These are phyloP conservation scores for Suhomyces wounanorum DNA, from an alignment of 1,139 yeast genomes.

Conservation along the genomic window DNA sequence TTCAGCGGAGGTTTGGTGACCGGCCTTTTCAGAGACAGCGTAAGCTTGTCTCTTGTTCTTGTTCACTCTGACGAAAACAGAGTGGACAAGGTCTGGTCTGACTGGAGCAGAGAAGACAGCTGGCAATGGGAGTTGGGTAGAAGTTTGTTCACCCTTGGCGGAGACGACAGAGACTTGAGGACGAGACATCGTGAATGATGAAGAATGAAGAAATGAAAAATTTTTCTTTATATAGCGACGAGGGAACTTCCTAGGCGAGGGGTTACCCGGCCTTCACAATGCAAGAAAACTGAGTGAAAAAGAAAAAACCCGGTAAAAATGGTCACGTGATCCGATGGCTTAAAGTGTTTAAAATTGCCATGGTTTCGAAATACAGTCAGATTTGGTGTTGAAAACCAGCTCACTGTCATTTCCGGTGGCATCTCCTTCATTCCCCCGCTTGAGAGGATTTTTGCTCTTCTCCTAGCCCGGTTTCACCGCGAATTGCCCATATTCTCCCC, in stretches of 20 bases:
- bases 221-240: slow-evolving; percentile 17
- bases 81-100: slow-evolving; percentile 99
- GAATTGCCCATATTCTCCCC: too few species aligned
- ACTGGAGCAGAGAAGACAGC: slow-evolving; percentile 99
- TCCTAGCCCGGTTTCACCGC: too few species aligned
- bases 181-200: slow-evolving; percentile 63
- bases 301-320: background rate
- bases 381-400: too few species aligned
- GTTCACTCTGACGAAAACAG: slow-evolving; percentile 97
- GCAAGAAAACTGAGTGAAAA: background rate
- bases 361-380: too few species aligned
- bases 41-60: slow-evolving; percentile 99
- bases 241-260: slow-evolving; percentile 2
- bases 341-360: background rate
- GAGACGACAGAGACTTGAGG: slow-evolving; percentile 97
- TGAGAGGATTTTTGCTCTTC: too few species aligned
- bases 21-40: slow-evolving; percentile 99
- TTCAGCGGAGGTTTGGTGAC: slow-evolving; percentile 99
- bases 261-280: slow-evolving; percentile 8
- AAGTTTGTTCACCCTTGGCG: slow-evolving; percentile 83
- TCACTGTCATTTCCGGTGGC: too few species aligned
- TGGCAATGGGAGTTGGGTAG: slow-evolving; percentile 89
- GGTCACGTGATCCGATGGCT: background rate
- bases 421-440: too few species aligned
- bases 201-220: slow-evolving; percentile 23